These are phyloP conservation scores for Fusarium foetens DNA, from an alignment of 2,329 filamentous ascomycete genomes.

Conservation along the genomic window DNA sequence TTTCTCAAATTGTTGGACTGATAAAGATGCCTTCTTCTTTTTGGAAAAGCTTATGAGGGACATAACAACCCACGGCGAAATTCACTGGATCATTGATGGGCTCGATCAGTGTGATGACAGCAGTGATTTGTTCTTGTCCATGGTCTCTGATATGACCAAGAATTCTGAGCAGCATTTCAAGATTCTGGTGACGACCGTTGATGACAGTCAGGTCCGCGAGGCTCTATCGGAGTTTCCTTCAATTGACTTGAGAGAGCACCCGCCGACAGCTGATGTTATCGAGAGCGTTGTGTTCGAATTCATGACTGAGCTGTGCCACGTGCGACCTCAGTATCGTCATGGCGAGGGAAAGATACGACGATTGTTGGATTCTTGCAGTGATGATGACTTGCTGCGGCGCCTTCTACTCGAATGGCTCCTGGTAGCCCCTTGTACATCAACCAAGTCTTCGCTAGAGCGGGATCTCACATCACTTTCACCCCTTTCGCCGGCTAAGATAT, in stretches of 20 bases:
- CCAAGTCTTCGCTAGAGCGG: background rate
- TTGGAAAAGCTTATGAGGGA: background rate
- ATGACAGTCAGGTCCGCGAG: background rate
- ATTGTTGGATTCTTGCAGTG: background rate
- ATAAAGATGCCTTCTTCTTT: background rate
- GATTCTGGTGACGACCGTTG: background rate
- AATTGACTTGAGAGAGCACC: background rate
- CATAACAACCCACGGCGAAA: background rate
- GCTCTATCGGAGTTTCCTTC: background rate
- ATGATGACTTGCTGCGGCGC: fast-evolving
- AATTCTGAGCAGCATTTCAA: background rate
- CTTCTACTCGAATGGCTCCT: background rate
- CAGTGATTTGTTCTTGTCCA: background rate
- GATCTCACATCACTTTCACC: background rate
- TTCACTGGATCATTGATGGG: background rate
- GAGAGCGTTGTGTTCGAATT: background rate
- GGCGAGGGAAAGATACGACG: background rate
- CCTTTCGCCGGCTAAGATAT: background rate
- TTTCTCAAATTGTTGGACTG: background rate
- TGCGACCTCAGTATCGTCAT: background rate
- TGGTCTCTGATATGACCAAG: background rate
- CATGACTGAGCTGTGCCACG: background rate
- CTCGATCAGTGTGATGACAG: background rate
- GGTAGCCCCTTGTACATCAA: background rate
- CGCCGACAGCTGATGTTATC: background rate